A percentile compares a stretch with the other conserved stretches of the same genome.
Conservation (phyloP, 345 rosid genomes). For the Populus davidiana region DNA sequence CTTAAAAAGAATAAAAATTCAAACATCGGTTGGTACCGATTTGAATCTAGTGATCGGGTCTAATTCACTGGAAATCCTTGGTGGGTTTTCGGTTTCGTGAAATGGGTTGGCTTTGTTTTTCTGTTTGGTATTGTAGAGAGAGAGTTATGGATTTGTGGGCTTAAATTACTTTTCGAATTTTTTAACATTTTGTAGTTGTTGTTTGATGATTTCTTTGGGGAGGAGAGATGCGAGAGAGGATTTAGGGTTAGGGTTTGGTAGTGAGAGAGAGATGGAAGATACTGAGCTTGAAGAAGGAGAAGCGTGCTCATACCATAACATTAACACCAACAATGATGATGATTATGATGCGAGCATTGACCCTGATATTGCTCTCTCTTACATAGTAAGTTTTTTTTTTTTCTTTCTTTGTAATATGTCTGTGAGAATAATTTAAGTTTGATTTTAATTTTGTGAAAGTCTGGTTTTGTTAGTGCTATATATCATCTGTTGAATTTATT, state of each 20-base stretch:
- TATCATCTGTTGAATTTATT: constrained; percentile 21
- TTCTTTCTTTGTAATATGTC: background rate
- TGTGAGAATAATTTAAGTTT: background rate
- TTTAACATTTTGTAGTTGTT: background rate
- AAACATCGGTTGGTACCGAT: background rate
- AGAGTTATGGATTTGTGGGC: constrained; percentile 2
- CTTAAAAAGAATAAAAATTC: background rate
- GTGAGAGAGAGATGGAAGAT: constrained; percentile 34
- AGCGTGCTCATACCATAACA: constrained; percentile 32
- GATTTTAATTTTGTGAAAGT: background rate
- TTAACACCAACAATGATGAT: constrained; percentile 27
- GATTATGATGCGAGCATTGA: constrained; percentile 49
- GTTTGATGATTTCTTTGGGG: constrained; percentile 30
- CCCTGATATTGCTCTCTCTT: constrained; percentile 75
- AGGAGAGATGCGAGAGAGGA: constrained; percentile 36
- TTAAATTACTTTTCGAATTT: background rate
- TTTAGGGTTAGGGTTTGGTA: constrained; percentile 30
- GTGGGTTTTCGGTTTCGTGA: constrained; percentile 29
- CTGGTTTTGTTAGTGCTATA: constrained; percentile 5
- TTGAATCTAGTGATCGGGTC: constrained; percentile 42
- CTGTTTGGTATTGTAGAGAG: constrained; percentile 5
- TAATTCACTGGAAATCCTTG: constrained; percentile 28
- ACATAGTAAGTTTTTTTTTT: constrained; percentile 54
- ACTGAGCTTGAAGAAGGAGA: constrained; percentile 44
- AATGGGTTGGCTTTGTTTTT: constrained; percentile 14